Percentiles rank a stretch among this genome's conserved stretches.
These are phyloP conservation scores for Cnidoscolus chayamansa DNA, from an alignment of 441 rosid genomes.

Conservation along the genomic window DNA sequence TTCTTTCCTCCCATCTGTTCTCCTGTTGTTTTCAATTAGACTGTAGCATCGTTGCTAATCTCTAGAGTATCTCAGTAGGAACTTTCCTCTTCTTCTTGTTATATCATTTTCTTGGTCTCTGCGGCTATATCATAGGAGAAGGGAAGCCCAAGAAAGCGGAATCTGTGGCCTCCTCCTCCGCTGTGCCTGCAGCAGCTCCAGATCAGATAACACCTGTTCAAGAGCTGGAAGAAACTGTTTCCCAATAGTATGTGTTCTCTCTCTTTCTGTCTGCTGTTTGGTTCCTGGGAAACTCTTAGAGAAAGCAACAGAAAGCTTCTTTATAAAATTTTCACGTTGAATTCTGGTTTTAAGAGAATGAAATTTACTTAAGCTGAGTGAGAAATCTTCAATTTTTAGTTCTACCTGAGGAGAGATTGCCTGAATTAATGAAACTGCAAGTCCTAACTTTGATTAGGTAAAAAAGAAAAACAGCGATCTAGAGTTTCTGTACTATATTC, in stretches of 20 bases:
- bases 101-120: neutral
- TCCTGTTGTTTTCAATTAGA: neutral
- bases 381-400: neutral
- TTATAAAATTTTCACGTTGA: neutral
- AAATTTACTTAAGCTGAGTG: too few relatives aligned
- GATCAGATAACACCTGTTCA: conserved; percentile 17
- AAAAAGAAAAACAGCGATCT: neutral
- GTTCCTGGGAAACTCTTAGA: neutral
- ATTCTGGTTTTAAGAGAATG: neutral
- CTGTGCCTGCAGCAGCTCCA: conserved; percentile 9
- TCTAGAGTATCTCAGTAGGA: neutral
- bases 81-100: neutral
- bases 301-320: neutral
- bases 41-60: neutral
- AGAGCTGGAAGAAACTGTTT: neutral
- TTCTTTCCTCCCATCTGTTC: neutral
- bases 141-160: conserved; percentile 25
- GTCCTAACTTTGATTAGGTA: neutral
- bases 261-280: conserved; percentile 3
- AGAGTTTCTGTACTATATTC: neutral
- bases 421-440: neutral
- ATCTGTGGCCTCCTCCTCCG: conserved; percentile 7
- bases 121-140: conserved; percentile 36
- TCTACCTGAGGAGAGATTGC: neutral
- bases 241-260: conserved; percentile 17